A percentile compares a stretch with the other conserved stretches of the same genome.
phyloP scores from a whole-genome alignment of 306 rosid genomes.

The Lathyrus tuberosus region DNA sequence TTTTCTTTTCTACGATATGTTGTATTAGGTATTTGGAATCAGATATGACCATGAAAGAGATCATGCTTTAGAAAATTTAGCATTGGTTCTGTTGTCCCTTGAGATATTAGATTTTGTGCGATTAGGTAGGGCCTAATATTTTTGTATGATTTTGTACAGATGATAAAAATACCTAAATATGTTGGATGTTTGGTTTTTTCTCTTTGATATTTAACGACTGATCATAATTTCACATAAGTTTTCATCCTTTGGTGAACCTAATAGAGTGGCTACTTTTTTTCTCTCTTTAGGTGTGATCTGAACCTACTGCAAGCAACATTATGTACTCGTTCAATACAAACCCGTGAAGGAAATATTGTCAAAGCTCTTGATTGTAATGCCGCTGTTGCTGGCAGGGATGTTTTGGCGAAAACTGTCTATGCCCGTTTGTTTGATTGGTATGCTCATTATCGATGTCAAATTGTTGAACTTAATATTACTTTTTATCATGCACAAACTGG shows the following conservation, averaged over 20 bases:
- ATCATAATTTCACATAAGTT: constrained; percentile 15
- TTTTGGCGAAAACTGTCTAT: constrained; percentile 91
- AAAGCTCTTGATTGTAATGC: constrained; percentile 93
- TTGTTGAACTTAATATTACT: not conserved
- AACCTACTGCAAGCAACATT: constrained; percentile 72
- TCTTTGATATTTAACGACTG: constrained; percentile 32
- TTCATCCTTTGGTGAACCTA: constrained; percentile 20
- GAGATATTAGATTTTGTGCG: constrained; percentile 17
- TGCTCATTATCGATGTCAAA: constrained; percentile 34
- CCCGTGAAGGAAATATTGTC: constrained; percentile 85
- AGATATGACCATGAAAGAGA: constrained; percentile 15
- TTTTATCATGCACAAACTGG: constrained; percentile 9
- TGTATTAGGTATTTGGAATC: constrained; percentile 1
- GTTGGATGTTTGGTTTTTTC: constrained; percentile 33
- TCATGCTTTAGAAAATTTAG: constrained; percentile 12
- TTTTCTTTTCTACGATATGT: constrained; percentile 4
- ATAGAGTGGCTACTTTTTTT: constrained; percentile 5
- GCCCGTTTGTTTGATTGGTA: constrained; percentile 93
- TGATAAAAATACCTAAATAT: constrained; percentile 12
- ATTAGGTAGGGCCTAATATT: not conserved
- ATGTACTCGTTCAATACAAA: constrained; percentile 89
- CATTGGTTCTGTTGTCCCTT: constrained; percentile 24
- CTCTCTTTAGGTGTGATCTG: constrained; percentile 70
- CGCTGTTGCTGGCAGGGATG: constrained; percentile 89
- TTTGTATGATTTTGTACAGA: constrained; percentile 17